phyloP scores from a whole-genome alignment of 108 stramenopile species.

The Nitzschia inconspicua region DNA sequence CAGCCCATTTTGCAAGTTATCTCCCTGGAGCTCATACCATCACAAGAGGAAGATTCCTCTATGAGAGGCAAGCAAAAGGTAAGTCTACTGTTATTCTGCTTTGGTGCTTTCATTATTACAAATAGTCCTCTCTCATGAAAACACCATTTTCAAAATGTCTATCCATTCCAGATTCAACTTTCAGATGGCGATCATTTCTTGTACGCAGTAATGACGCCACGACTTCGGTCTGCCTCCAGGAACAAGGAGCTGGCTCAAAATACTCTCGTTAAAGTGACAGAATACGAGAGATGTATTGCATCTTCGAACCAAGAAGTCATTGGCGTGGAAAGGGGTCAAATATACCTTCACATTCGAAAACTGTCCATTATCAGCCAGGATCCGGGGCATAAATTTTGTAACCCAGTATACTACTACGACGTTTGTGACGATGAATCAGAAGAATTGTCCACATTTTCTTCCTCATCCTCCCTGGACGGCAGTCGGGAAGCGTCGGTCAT shows the following conservation, averaged over 20 bases:
- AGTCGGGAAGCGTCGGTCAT: no score
- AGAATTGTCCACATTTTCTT: no score
- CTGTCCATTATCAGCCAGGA: constrained; percentile 25
- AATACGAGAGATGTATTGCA: constrained; percentile 1
- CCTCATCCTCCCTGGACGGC: no score
- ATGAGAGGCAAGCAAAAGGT: no score
- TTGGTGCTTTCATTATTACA: no score
- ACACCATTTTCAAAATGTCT: no score
- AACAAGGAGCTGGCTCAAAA: constrained; percentile 11
- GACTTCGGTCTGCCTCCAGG: neutral
- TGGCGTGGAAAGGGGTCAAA: no score
- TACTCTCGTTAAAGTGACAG: constrained; percentile 16
- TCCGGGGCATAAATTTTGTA: constrained; percentile 28
- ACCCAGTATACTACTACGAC: constrained; percentile 22
- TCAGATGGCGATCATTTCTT: constrained; percentile 36
- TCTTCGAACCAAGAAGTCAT: no score
- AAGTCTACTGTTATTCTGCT: no score
- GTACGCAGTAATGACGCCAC: constrained; percentile 6
- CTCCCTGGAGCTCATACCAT: no score
- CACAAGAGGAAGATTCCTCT: no score
- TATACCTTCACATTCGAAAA: constrained; percentile 16
- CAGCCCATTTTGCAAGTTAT: constrained; percentile 31
- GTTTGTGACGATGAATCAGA: constrained; percentile 8
- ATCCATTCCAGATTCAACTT: constrained; percentile 10
- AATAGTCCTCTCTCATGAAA: no score